Percentiles rank a stretch among this genome's conserved stretches.
Evolutionary conservation across 192 early-diverging fungal species (phyloP).

Genomic region (Coemansia sp.): DNA sequence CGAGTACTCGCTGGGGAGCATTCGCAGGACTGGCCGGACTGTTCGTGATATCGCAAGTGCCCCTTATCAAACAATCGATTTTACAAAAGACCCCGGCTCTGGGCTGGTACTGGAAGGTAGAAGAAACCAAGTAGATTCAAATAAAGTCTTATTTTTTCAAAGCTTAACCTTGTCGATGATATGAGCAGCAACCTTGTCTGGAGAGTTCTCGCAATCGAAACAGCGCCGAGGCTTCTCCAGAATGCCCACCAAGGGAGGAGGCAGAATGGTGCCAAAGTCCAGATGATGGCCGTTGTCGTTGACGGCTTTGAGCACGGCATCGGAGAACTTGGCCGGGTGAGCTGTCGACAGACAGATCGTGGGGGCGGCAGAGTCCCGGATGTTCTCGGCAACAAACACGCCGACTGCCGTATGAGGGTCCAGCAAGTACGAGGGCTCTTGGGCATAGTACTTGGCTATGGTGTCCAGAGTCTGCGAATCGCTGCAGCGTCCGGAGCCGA

Average conservation of each 20-base stretch:
- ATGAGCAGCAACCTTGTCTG: constrained; percentile 40
- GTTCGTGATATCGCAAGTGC: constrained; percentile 49
- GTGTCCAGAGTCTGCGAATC: constrained; percentile 73
- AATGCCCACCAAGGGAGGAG: constrained; percentile 66
- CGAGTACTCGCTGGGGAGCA: constrained; percentile 45
- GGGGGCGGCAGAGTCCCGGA: constrained; percentile 19
- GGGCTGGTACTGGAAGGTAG: constrained; percentile 57
- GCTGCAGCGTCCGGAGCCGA: constrained; percentile 71
- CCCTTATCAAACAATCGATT: constrained; percentile 33
- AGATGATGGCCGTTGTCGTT: constrained; percentile 51
- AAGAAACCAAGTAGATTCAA: constrained; percentile 28
- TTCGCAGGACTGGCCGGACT: constrained; percentile 37
- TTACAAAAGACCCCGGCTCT: constrained; percentile 42
- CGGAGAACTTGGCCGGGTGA: constrained; percentile 94
- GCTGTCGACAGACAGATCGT: constrained; percentile 84
- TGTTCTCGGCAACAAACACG: constrained; percentile 74
- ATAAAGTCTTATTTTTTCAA: neutral
- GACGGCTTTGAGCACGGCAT: constrained; percentile 78
- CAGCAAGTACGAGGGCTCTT: constrained; percentile 65
- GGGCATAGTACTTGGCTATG: constrained; percentile 69
- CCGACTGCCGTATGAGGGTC: constrained; percentile 98
- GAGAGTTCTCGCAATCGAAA: constrained; percentile 45
- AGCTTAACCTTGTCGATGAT: constrained; percentile 14
- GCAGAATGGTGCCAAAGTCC: constrained; percentile 60
- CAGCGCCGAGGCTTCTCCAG: constrained; percentile 70